Evolutionary conservation across 1,139 yeast genomes (phyloP), one percentile per base, ranked within the genome.

Genomic region (Yamadazyma friedrichii): DNA sequence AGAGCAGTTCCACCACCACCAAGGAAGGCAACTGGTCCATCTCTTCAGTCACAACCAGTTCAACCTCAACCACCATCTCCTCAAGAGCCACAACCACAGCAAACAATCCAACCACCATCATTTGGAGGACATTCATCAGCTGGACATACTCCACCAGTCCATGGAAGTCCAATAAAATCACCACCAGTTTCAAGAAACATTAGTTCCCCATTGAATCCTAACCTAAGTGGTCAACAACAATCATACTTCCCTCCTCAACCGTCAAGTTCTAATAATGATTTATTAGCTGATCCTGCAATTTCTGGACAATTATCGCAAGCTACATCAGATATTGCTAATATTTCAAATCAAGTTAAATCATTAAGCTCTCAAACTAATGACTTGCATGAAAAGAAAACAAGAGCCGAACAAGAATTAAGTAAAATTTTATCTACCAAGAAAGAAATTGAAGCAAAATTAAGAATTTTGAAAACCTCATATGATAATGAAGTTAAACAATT

Each of bases 301-400:
- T 77, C 88, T 1, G 80, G 82, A 20, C 82, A 84, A 55, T 68
- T 88, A 38, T 82, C 95, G 0, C 79, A 79, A 48, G 91, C 95
- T 3, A 82, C 94, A 12, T 79, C 93, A 3, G 96, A 88, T 52
- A 76, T 88, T 60, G 96, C 96, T 13, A 88, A 91, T 53, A 74
- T 86, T 37, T 85, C 95, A 1, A 88, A 84, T 54, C 96, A 91
- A 65, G 82, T 88, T 46, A 82, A 81, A 46, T 84, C 96, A 0
- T 71, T 89, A 49, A 76, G 89, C 2, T 65, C 76, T 15, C 96
- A 91, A 63, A 86, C 95, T 2, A 70, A 85, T 0, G 76, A 74
- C 13, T 72, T 87, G 27, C 82, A 81, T 47, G 85, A 81, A 27
- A 86, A 84, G 63, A 84, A 88, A 49, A 70, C 78, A 17, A 76